Base-by-base conservation (phyloP, 306 rosid genomes). In the Castanea mollissima region DNA sequence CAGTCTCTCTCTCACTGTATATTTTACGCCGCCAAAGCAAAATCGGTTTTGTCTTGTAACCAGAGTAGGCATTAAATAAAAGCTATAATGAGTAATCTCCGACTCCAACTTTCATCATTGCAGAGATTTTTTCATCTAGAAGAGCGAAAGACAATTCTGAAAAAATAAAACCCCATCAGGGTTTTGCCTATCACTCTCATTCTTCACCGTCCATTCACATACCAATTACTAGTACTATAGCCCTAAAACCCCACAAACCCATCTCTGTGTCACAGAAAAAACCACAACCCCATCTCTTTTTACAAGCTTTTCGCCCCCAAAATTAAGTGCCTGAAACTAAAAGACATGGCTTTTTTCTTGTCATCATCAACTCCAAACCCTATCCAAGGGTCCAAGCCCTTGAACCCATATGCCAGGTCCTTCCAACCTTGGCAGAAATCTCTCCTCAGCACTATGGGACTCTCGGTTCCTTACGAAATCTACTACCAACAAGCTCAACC, bases 41-140 rank as follows among this genome's bases (percentile, higher is more conserved):
- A 31, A 31, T 16, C 18, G 23, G 52, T 25, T 67, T 74, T 44
- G 73, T 76, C 63, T 20, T 44, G 70, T 16, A 27, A 55, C 14
- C 11, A 29, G 19, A 35, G 29, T 14, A 46, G 69, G 13, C 73
- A 79, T 72, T 79, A 19, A 79, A 79, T 73, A 13, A 19, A 16
- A 14, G 75, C 27, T 21, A 67, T 41, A 23, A 38, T 74, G 34
- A 31, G 32, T 8, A 49, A 9, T 23, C 67, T 9, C 63, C 27
- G 64, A 23, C 76, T 32, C 63, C 80, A 34, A 62, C 63, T 67
- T 74, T 56, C 81, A 78, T 73, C 75, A 74, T 62, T 74, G 35
- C 80, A 27, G 67, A 49, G 21, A 71, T 71, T 46, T 44, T 71
- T 71, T 70, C 46, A 8, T 32, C 74, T 31, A 13, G 20, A 71